Base-by-base conservation (phyloP, 2,329 filamentous ascomycete species). In the Neofusicoccum umdonicola region DNA sequence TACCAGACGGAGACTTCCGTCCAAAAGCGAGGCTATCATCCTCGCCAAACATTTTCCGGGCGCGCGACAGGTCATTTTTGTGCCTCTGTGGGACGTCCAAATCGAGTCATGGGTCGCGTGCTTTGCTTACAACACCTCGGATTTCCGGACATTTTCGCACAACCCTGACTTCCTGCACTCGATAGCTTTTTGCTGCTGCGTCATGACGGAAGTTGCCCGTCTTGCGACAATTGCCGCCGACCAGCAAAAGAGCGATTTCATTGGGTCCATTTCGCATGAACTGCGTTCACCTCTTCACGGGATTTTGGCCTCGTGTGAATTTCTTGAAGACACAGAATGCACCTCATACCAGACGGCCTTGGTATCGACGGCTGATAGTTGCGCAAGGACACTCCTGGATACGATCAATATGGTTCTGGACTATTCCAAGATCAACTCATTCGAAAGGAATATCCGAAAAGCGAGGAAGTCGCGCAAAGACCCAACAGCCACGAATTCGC, bases 191-290 rank as follows among this genome's bases (percentile, higher is more conserved):
- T 78, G 77, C 50, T 77, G 79, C 66, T 79, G 76, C 17, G 72
- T 80, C 37, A 77, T 78, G 70, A 76, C 74, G 4, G 77, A 81
- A 65, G 68, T 81, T 6, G 72, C 76, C 42, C 69, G 78, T 6
- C 69, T 81, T 9, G 75, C 77, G 35, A 77, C 77, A 0, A 70
- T 78, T 12, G 73, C 72, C 8, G 74, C 77, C 4, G 81, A 84
- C 42, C 78, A 78, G 60, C 78, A 81, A 9, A 85, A 86, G 65
- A 79, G 79, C 0, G 82, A 84, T 12, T 83, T 86, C 48, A 79
- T 86, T 15, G 80, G 80, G 0, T 81, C 79, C 0, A 82, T 85
- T 31, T 82, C 78, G 34, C 84, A 85, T 67, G 84, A 86, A 66
- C 73, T 85, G 72, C 41, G 84, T 78, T 22, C 72, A 80, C 42